phyloP scores from a whole-genome alignment of 2,329 filamentous ascomycete genomes.

The Xylaria multiplex region DNA sequence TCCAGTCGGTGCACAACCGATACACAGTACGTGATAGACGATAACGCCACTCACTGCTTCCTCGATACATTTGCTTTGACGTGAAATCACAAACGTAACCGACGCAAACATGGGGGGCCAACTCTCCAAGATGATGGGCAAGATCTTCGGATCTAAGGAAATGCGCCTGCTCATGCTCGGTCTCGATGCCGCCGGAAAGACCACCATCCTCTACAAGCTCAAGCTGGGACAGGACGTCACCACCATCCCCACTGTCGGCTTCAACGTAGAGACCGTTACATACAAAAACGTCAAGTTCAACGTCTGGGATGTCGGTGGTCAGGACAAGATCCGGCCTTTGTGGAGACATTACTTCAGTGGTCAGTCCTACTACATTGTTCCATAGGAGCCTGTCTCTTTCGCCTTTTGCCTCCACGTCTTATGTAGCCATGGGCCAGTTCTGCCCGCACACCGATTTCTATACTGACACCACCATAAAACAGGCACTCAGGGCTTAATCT shows the following conservation, averaged over 20 bases:
- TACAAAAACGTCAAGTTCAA: slow-evolving; percentile 99
- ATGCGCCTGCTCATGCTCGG: slow-evolving; percentile 99
- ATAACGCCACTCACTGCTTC: neutral
- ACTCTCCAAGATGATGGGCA: slow-evolving; percentile 96
- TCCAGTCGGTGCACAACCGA: neutral
- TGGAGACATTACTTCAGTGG: slow-evolving; percentile 98
- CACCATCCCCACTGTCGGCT: slow-evolving; percentile 97
- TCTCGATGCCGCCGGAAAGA: slow-evolving; percentile 97
- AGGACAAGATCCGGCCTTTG: slow-evolving; percentile 97
- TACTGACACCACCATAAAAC: slow-evolving; percentile 35
- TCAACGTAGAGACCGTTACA: slow-evolving; percentile 98
- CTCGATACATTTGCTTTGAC: neutral
- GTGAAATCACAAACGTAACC: neutral
- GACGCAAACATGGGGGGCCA: slow-evolving; percentile 80
- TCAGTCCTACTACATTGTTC: slow-evolving; percentile 51
- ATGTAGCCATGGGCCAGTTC: neutral
- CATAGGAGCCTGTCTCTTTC: neutral
- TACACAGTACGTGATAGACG: neutral
- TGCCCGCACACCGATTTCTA: neutral
- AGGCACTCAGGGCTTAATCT: slow-evolving; percentile 98
- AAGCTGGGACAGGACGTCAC: slow-evolving; percentile 98
- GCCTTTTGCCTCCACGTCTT: neutral
- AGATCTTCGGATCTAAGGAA: slow-evolving; percentile 99
- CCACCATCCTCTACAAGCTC: slow-evolving; percentile 98
- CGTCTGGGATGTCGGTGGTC: slow-evolving; percentile 98